phyloP scores from a whole-genome alignment of 371 early-diverging fungal species.

The Mucor saturninus region DNA sequence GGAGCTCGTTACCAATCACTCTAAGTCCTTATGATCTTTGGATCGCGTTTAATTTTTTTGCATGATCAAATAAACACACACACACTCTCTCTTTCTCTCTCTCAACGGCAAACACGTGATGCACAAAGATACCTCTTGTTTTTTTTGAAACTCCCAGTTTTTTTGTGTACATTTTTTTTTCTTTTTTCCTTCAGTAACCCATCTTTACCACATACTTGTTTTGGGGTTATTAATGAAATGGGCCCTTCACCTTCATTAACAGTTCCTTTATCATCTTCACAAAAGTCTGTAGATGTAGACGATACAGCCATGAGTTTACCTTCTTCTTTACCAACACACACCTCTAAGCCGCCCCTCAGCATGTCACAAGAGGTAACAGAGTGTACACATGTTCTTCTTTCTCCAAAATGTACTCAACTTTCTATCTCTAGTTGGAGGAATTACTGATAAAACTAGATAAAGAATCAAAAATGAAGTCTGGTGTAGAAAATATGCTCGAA shows the following conservation, averaged over 20 bases:
- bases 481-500: constrained; percentile 58
- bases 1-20: neutral
- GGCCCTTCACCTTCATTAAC: constrained; percentile 23
- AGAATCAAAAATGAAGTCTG: constrained; percentile 50
- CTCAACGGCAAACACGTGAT: neutral
- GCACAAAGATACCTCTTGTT: neutral
- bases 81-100: too few species aligned
- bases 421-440: constrained; percentile 29
- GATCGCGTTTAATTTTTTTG: neutral
- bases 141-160: constrained; percentile 4
- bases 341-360: neutral
- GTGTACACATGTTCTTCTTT: too few species aligned
- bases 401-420: neutral
- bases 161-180: neutral
- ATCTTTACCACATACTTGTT: neutral
- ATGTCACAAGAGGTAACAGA: constrained; percentile 18
- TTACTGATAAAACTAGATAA: constrained; percentile 36
- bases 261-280: constrained; percentile 7
- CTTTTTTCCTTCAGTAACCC: neutral
- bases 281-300: neutral
- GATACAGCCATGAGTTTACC: neutral
- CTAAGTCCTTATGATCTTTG: neutral
- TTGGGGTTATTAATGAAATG: constrained; percentile 2
- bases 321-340: neutral
- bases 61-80: neutral